Base-by-base conservation (phyloP, 305 asterid genomes). In the Fraxinus ornus region DNA sequence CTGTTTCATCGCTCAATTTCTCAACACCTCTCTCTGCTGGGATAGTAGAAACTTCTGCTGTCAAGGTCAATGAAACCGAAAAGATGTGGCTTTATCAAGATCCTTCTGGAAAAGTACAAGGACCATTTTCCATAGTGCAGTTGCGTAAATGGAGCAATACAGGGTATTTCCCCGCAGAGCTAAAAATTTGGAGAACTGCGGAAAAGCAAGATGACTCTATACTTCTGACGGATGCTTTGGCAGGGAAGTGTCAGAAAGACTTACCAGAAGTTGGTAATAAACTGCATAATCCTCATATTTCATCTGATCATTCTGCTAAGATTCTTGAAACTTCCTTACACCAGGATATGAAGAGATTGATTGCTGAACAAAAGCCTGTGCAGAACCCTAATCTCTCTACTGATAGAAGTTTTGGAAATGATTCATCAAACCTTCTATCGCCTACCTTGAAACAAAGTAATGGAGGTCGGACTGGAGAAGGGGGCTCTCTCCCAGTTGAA, bases 111-210 rank as follows among this genome's bases (percentile, higher is more conserved):
- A 97, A 97, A 88, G 91, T 89, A 62, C 99, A 97, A 88, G 99
- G 99, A 33, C 97, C 99, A 49, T 97, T 97, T 87, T 95, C 99
- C 35, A 80, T 95, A 84, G 94, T 90, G 24, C 99, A 95, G 86
- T 86, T 97, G 88, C 95, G 96, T 57, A 97, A 95, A 88, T 97
- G 99, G 99, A 95, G 88, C 91, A 97, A 91, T 86, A 91, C 95
- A 7, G 98, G 98, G 78, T 97, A 94, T 78, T 97, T 97, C 64
- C 98, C 99, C 15, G 86, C 91, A 81, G 91, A 88, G 83, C 87
- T 97, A 74, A 91, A 74, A 86, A 93, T 95, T 83, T 97, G 99
- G 99, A 95, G 84, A 91, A 64, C 85, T 28, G 76, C 86, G 2
- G 93, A 92, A 36, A 92, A 74, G 19, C 90, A 85, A 84, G 98